These are phyloP conservation scores for Pleochaeta shiraiana DNA, from an alignment of 2,329 filamentous ascomycete genomes.

Conservation along the genomic window DNA sequence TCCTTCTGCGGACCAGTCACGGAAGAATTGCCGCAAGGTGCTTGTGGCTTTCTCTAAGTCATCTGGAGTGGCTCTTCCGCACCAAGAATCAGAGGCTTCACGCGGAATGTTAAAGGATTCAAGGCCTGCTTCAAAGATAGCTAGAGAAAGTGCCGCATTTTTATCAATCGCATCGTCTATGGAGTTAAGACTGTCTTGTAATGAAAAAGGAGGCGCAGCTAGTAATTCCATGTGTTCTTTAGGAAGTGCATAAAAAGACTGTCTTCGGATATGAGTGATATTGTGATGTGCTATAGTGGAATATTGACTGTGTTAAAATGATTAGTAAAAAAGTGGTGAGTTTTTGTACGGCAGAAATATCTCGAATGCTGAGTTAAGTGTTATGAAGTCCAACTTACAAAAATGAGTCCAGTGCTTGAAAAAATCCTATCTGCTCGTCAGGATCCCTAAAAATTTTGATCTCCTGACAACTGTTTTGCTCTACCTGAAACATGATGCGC, in stretches of 20 bases:
- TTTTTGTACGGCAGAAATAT: too few relatives aligned
- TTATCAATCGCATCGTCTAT: slow-evolving; percentile 75
- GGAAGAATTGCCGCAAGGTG: slow-evolving; percentile 81
- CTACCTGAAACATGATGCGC: slow-evolving; percentile 7
- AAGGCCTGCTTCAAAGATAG: slow-evolving; percentile 50
- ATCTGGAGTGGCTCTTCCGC: slow-evolving; percentile 42
- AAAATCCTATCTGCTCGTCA: slow-evolving; percentile 62
- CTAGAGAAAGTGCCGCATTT: slow-evolving; percentile 65
- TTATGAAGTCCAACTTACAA: slow-evolving; percentile 39
- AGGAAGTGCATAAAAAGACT: slow-evolving; percentile 82
- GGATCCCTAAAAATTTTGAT: slow-evolving; percentile 28
- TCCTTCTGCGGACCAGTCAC: slow-evolving; percentile 80
- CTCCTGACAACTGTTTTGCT: slow-evolving; percentile 28
- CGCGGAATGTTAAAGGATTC: slow-evolving; percentile 35
- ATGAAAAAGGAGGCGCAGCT: slow-evolving; percentile 58
- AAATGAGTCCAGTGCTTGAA: slow-evolving; percentile 72
- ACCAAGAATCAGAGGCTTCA: slow-evolving; percentile 27
- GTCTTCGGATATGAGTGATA: slow-evolving; percentile 71
- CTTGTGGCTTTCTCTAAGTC: slow-evolving; percentile 86
- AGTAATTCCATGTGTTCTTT: slow-evolving; percentile 67
- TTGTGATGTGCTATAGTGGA: slow-evolving; percentile 71
- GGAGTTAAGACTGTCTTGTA: slow-evolving; percentile 54
- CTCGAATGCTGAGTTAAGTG: too few relatives aligned
- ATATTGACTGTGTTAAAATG: slow-evolving; percentile 43
- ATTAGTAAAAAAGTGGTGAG: too few relatives aligned